Conservation (phyloP, 31 red algal species). For the Porphyra umbilicalis region DNA sequence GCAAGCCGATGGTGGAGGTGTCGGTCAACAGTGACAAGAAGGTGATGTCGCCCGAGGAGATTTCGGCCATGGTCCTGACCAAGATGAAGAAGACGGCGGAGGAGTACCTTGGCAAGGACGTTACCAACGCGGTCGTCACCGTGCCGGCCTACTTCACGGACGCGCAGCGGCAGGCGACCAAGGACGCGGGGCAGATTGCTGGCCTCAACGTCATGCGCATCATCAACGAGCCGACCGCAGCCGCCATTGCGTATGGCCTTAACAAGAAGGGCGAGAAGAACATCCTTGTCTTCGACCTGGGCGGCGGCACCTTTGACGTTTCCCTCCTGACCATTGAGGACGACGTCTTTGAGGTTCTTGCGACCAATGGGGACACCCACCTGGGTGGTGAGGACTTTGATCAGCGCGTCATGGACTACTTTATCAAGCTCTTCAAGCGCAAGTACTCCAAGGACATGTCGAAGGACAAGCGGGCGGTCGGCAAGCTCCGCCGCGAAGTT, state of each 20-base stretch:
- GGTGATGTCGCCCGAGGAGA: conserved; percentile 84
- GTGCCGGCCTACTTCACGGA: conserved; percentile 99
- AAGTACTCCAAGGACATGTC: conserved; percentile 78
- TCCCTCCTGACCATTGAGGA: conserved; percentile 95
- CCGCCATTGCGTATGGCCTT: conserved; percentile 98
- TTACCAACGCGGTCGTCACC: conserved; percentile 94
- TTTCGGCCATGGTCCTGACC: conserved; percentile 87
- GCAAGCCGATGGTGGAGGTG: conserved; percentile 88
- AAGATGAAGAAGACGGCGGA: conserved; percentile 99
- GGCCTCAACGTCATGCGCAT: conserved; percentile 95
- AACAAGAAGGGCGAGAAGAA: conserved; percentile 98
- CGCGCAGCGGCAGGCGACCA: conserved; percentile 94
- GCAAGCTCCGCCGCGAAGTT: conserved; percentile 80
- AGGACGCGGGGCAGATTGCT: conserved; percentile 98
- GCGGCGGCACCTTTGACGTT: conserved; percentile 99
- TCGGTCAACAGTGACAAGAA: conserved; percentile 68
- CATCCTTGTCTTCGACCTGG: conserved; percentile 97
- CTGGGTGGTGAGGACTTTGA: conserved; percentile 99
- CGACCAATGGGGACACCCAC: conserved; percentile 98
- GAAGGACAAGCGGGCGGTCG: conserved; percentile 87
- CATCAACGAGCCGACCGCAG: conserved; percentile 99
- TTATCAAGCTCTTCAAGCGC: conserved; percentile 95
- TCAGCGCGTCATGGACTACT: conserved; percentile 94
- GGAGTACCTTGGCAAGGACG: conserved; percentile 88
- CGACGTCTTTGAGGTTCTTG: conserved; percentile 95